phyloP scores from a whole-genome alignment of 2,329 filamentous ascomycete genomes.

The Phyllosticta capitalensis region DNA sequence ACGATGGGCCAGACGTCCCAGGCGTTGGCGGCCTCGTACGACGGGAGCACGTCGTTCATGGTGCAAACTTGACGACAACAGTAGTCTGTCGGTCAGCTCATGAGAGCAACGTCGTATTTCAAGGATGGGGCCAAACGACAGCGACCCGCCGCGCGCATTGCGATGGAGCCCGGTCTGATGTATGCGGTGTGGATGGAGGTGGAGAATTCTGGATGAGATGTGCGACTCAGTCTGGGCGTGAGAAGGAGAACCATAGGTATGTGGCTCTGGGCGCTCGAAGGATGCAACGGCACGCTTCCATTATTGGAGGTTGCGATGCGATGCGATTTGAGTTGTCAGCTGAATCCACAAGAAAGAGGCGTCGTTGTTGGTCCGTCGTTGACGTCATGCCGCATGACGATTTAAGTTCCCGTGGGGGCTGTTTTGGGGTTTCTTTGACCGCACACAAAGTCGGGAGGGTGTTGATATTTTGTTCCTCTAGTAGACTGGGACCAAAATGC shows the following conservation, averaged over 20 bases:
- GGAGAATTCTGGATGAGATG: not conserved
- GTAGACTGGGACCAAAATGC: no score
- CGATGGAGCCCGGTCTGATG: not conserved
- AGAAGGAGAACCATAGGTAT: not conserved
- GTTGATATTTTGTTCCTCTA: no score
- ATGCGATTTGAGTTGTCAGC: not conserved
- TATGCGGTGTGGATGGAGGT: not conserved
- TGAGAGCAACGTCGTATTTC: not conserved
- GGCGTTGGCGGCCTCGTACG: slow-evolving; percentile 48
- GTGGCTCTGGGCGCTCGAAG: not conserved
- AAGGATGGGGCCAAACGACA: no score
- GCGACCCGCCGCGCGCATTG: no score
- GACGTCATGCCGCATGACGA: no score
- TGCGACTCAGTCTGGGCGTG: not conserved
- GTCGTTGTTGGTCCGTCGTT: not conserved
- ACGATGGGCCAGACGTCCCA: slow-evolving; percentile 48
- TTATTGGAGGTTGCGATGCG: not conserved
- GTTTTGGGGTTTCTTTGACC: no score
- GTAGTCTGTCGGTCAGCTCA: not conserved
- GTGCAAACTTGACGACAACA: not conserved
- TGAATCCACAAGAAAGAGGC: not conserved
- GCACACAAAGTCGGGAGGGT: no score
- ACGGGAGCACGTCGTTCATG: slow-evolving; percentile 49
- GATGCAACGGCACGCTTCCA: not conserved
- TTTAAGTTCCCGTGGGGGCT: no score